Evolutionary conservation across 257 asterid species (phyloP), one percentile per base, ranked within the genome.

Genomic region (Linderniella brevidens): DNA sequence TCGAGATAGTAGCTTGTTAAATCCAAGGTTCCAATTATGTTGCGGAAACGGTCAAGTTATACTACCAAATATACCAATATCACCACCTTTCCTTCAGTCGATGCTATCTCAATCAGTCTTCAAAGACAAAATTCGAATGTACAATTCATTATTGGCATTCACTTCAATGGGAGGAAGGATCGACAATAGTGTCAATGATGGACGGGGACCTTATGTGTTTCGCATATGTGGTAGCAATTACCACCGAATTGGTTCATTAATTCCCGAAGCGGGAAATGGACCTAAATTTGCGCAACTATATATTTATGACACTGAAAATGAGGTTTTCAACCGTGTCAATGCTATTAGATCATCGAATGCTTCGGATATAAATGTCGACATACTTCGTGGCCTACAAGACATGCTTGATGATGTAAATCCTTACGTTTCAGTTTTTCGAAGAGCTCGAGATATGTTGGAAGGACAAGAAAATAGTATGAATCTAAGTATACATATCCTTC

Each of bases 391-490:
- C 4, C 14, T 51, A 3, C 17, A 51, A 38, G n/a, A n/a, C n/a
- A n/a, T n/a, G 46, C 14, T 51, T 8, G 46, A 51, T 38, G 4
- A 38, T 6, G 36, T 51, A 16, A 51, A 51, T 13, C 36, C 37
- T 16, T 37, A 38, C 37, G 46, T 51, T 37, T 32, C 38, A 13
- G 35, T 17, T 37, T 37, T 35, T 12, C n/a, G 1, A 1, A 18
- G 1, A 8, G 35, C 45, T 15, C 37, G 52, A 47, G 17, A 47
- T 47, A 37, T 15, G 10, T 37, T 50, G 7, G 12, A 6, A n/a
- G n/a, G 6, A 25, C 46, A 51, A 0, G 5, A 51, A 16, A 38
- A 12, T 13, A 35, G 14, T 17, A 17, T 11, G 17, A 4, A 9
- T 35, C 3, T 11, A 14, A 0, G n/a, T 50, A 50, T 4, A 16